phyloP scores from a whole-genome alignment of 208 protist species.

The Dictyostelium gargantuum region DNA sequence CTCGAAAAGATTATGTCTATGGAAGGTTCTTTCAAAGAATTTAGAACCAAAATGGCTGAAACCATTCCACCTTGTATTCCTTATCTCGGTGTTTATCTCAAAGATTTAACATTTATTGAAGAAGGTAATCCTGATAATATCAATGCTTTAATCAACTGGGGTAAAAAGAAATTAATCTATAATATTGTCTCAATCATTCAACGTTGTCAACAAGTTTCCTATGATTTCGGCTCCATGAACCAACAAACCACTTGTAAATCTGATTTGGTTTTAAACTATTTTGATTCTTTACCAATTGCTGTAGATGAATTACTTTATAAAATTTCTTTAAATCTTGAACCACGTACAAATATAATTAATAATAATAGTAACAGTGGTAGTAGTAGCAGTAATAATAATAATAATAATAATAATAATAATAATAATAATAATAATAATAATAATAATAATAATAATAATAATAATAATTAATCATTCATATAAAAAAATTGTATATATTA shows the following conservation, averaged over 20 bases:
- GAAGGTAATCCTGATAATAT: slow-evolving; percentile 60
- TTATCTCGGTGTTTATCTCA: slow-evolving; percentile 61
- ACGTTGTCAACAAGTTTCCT: slow-evolving; percentile 66
- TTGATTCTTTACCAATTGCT: slow-evolving; percentile 36
- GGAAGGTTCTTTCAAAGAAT: slow-evolving; percentile 65
- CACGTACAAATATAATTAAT: not conserved
- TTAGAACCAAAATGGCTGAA: slow-evolving; percentile 38
- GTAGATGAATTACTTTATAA: slow-evolving; percentile 52
- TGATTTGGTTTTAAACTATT: slow-evolving; percentile 18
- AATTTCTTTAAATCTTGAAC: slow-evolving; percentile 53
- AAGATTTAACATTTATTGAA: slow-evolving; percentile 68
- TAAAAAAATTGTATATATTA: no score
- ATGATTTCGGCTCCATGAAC: slow-evolving; percentile 63
- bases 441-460: no score
- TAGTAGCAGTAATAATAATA: no score
- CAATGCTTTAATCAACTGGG: slow-evolving; percentile 47
- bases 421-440: no score
- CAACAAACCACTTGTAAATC: not conserved
- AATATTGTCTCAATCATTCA: slow-evolving; percentile 67
- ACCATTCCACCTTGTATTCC: slow-evolving; percentile 58
- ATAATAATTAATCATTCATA: no score
- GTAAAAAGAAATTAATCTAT: slow-evolving; percentile 54
- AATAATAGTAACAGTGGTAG: no score
- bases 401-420: no score
- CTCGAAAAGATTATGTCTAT: slow-evolving; percentile 64